Percentiles rank a stretch among this genome's conserved stretches.
These are phyloP conservation scores for Ophiocordyceps australis DNA, from an alignment of 2,329 filamentous ascomycete species.

Conservation along the genomic window DNA sequence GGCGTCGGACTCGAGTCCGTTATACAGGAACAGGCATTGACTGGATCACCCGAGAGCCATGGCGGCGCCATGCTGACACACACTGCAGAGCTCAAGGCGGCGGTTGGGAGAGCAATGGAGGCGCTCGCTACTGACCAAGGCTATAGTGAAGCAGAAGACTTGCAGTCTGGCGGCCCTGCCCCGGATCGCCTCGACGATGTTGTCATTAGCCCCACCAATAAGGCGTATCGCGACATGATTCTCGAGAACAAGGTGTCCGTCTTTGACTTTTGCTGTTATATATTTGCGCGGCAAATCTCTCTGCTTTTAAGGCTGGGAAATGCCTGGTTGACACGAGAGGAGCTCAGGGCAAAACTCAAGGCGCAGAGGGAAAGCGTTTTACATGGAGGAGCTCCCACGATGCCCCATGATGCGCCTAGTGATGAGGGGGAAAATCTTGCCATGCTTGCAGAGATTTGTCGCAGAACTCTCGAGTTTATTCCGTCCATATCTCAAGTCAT, in stretches of 20 bases:
- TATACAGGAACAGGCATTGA: slow-evolving; percentile 51
- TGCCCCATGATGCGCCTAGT: slow-evolving; percentile 25
- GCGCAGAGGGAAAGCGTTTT: slow-evolving; percentile 42
- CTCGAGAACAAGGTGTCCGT: slow-evolving; percentile 87
- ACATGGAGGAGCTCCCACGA: slow-evolving; percentile 35
- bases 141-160: slow-evolving; percentile 25
- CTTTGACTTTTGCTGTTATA: slow-evolving; percentile 88
- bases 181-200: slow-evolving; percentile 33
- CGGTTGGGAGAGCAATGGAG: slow-evolving; percentile 34
- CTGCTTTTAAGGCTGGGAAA: slow-evolving; percentile 74
- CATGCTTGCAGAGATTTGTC: slow-evolving; percentile 74
- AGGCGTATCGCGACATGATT: slow-evolving; percentile 82
- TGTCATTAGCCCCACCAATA: slow-evolving; percentile 44
- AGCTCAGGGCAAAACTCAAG: slow-evolving; percentile 41
- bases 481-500: slow-evolving; percentile 64
- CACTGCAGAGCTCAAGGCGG: slow-evolving; percentile 54
- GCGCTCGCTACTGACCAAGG: slow-evolving; percentile 20
- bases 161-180: slow-evolving; percentile 23
- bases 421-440: slow-evolving; percentile 56
- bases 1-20: slow-evolving; percentile 72
- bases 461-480: slow-evolving; percentile 68
- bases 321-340: slow-evolving; percentile 41
- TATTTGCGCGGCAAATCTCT: slow-evolving; percentile 77
- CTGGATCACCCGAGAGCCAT: slow-evolving; percentile 42
- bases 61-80: slow-evolving; percentile 54